Percentiles rank a stretch among this genome's conserved stretches.
These are phyloP conservation scores for Fusarium palustre DNA, from an alignment of 2,329 filamentous ascomycete genomes.

Conservation along the genomic window DNA sequence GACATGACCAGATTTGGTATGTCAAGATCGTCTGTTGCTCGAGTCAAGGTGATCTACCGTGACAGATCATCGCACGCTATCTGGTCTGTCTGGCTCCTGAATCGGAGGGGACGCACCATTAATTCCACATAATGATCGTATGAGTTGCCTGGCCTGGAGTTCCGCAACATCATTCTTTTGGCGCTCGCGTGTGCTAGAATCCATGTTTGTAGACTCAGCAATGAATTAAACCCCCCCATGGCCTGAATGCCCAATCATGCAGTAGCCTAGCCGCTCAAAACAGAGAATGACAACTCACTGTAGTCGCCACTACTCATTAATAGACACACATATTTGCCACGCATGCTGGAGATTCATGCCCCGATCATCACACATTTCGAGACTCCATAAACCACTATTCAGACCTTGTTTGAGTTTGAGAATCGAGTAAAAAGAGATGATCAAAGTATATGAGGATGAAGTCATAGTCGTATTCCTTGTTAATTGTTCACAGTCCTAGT, in stretches of 20 bases:
- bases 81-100: constrained; percentile 21
- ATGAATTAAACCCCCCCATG: neutral
- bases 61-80: constrained; percentile 25
- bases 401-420: constrained; percentile 25
- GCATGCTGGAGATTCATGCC: constrained; percentile 20
- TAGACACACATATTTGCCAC: constrained; percentile 16
- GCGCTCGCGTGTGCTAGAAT: neutral
- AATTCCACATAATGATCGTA: constrained; percentile 13
- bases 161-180: neutral
- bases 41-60: constrained; percentile 36
- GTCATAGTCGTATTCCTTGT: neutral
- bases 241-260: neutral
- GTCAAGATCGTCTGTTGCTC: constrained; percentile 29
- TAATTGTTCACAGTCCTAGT: neutral
- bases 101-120: constrained; percentile 19
- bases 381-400: constrained; percentile 35
- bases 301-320: constrained; percentile 18
- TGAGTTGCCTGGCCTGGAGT: constrained; percentile 7
- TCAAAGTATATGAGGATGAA: neutral
- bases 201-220: neutral
- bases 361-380: constrained; percentile 8
- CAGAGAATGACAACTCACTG: constrained; percentile 18
- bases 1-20: constrained; percentile 17
- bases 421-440: neutral
- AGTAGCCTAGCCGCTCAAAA: neutral